Evolutionary conservation across 805 yeast species (phyloP), one percentile per base, ranked within the genome.

Genomic region (Ogataea parapolymorpha): DNA sequence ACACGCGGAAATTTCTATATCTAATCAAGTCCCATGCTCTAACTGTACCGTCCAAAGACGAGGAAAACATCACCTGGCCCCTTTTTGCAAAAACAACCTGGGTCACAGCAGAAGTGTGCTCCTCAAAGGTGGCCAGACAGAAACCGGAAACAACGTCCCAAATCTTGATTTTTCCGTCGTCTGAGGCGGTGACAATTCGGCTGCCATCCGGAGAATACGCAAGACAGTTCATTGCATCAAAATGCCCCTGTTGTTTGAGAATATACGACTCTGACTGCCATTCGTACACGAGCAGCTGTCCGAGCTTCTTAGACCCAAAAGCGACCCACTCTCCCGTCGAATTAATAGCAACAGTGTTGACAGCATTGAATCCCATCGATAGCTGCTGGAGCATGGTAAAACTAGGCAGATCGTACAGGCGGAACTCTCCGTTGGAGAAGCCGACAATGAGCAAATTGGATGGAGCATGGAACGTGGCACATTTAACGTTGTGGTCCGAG

Each of bases 201-300:
- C 95, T 77, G 1, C 98, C 99, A 67, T 93, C 99, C 0, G 97
- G 96, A 0, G 97, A 87, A 56, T 93, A 93, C 25, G 84, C 78
- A 32, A 93, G 59, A 12, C 88, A 73, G 56, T 88, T 91, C 62
- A 89, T 77, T 0, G 96, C 72, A 62, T 93, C 99, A 58, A 86
- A 91, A 65, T 93, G 99, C 17, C 98, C 97, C 65, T 93, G 99
- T 61, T 93, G 99, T 59, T 91, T 90, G 50, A 93, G 70, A 34
- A 93, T 84, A 59, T 91, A 93, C 0, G 96, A 86, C 62, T 93
- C 99, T 4, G 95, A 85, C 67, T 93, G 96, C 99, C 99, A 93
- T 71, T 93, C 99, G 71, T 95, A 93, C 0, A 93, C 99, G 42
- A 93, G 67, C 44, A 93, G 67, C 65, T 93, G 99, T n/a, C 99